Evolutionary conservation across 352 stramenopile species (phyloP).

Genomic region (Globisporangium irregulare): DNA sequence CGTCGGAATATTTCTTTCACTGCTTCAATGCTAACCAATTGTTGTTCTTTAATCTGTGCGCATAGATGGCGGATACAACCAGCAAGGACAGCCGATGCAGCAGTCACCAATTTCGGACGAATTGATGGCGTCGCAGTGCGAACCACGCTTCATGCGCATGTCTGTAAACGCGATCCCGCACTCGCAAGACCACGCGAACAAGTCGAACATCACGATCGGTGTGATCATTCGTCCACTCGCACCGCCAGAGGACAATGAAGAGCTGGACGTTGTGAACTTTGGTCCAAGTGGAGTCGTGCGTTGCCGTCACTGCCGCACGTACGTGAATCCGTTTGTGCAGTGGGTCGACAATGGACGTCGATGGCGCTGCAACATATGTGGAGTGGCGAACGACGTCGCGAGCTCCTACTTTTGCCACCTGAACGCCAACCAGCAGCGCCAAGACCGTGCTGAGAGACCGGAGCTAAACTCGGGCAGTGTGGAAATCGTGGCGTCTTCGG

Average conservation of each 20-base stretch:
- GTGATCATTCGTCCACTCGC: slow-evolving; percentile 84
- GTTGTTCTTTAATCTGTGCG: slow-evolving; percentile 4
- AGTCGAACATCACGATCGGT: slow-evolving; percentile 82
- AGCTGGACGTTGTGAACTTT: slow-evolving; percentile 87
- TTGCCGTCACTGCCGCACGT: slow-evolving; percentile 87
- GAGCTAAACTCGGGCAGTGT: slow-evolving; percentile 76
- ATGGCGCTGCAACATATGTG: slow-evolving; percentile 89
- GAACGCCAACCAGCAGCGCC: slow-evolving; percentile 91
- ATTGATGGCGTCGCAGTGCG: slow-evolving; percentile 70
- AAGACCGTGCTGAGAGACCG: slow-evolving; percentile 90
- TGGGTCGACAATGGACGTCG: slow-evolving; percentile 87
- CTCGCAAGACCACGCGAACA: slow-evolving; percentile 80
- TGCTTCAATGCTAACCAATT: not conserved
- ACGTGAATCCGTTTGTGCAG: slow-evolving; percentile 88
- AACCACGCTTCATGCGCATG: slow-evolving; percentile 81
- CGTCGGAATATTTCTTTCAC: not conserved
- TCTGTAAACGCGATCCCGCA: slow-evolving; percentile 74
- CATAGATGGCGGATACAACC: slow-evolving; percentile 51
- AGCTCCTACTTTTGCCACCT: slow-evolving; percentile 98
- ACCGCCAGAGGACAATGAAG: slow-evolving; percentile 53
- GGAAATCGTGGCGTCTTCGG: slow-evolving; percentile 81
- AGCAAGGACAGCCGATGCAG: slow-evolving; percentile 50
- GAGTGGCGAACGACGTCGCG: slow-evolving; percentile 88
- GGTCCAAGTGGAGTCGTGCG: slow-evolving; percentile 77
- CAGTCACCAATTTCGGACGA: slow-evolving; percentile 55